Conservation (phyloP, 768 basidiomycete genomes). For the Punctularia strigosozonata region DNA sequence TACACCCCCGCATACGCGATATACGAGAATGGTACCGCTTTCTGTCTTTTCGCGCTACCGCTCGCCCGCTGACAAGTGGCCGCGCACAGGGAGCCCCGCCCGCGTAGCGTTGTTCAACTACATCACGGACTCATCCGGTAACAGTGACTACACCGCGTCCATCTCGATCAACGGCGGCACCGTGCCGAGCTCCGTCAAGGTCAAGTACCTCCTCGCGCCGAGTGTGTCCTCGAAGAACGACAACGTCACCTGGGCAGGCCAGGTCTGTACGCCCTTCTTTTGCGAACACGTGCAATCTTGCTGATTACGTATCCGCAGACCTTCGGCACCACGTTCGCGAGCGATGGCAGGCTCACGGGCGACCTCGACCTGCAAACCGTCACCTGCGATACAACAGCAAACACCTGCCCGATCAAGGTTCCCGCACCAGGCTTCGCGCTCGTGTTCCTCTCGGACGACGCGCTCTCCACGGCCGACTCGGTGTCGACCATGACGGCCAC, state of each 20-base stretch:
- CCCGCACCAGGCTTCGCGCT: constrained; percentile 66
- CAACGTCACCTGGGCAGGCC: constrained; percentile 74
- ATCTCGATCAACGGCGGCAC: constrained; percentile 38
- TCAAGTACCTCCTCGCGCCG: constrained; percentile 48
- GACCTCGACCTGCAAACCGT: constrained; percentile 43
- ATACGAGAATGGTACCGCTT: constrained; percentile 56
- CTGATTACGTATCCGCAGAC: constrained; percentile 27
- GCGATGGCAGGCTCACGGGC: constrained; percentile 59
- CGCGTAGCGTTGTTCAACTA: constrained; percentile 68
- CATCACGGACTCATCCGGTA: constrained; percentile 46
- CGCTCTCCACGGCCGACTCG: constrained; percentile 24
- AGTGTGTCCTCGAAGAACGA: constrained; percentile 42
- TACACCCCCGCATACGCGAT: constrained; percentile 58
- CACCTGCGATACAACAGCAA: constrained; percentile 39
- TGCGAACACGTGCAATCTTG: not conserved
- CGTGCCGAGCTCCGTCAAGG: constrained; percentile 32
- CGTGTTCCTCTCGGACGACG: constrained; percentile 48
- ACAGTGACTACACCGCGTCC: constrained; percentile 37
- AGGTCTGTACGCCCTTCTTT: constrained; percentile 30
- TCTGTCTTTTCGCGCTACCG: no score
- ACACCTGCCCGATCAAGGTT: constrained; percentile 48
- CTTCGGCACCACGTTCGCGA: constrained; percentile 45
- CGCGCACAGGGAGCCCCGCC: no score
- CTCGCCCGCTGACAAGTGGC: no score
- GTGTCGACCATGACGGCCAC: constrained; percentile 26